Evolutionary conservation across 2,329 filamentous ascomycete genomes (phyloP), one percentile per base, ranked within the genome.

Genomic region (Hymenoscyphus infarciens): DNA sequence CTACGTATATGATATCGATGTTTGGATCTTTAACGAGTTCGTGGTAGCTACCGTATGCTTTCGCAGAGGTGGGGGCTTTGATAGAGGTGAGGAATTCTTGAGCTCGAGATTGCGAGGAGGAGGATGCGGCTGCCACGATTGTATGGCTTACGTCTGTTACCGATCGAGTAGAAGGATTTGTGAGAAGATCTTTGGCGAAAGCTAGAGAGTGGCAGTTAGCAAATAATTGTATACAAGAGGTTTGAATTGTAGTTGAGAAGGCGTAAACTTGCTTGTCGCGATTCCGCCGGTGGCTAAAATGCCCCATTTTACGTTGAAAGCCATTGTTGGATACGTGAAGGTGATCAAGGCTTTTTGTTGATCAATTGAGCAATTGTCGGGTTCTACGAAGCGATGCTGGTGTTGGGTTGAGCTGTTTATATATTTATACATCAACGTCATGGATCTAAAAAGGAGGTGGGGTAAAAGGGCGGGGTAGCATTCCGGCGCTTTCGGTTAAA

Each of bases 1-100:
- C 87, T 63, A 90, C 79, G 73, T 90, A 91, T 70, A 90, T 77
- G 61, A 90, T 84, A 71, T 90, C 87, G 62, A 90, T 80, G 64
- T 86, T 82, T 4, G 84, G 77, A 67, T 90, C 86, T 49, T 80
- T 77, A 7, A 88, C 87, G 15, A 90, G 79, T 63, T 87, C 85
- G 65, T 84, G 80, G 74, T 90, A 91, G 35, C 82, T 85, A 58
- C 84, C 86, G 69, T 90, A 89, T 13, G 86, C 83, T 65, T 83
- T 82, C 35, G 85, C 85, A n/a, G 80, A 75, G 2, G 79, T 74
- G 1, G 85, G 82, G 31, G 83, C 81, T 57, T 81, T 79, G 27
- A 82, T 77, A 42, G 84, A 80, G 54, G 81, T 76, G 60, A 90
- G 80, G 77, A 90, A 90, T 42, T 83, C 76, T 62, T 83, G 75